Evolutionary conservation across 2,329 filamentous ascomycete genomes (phyloP).

Genomic region (Cercospora berteroae): DNA sequence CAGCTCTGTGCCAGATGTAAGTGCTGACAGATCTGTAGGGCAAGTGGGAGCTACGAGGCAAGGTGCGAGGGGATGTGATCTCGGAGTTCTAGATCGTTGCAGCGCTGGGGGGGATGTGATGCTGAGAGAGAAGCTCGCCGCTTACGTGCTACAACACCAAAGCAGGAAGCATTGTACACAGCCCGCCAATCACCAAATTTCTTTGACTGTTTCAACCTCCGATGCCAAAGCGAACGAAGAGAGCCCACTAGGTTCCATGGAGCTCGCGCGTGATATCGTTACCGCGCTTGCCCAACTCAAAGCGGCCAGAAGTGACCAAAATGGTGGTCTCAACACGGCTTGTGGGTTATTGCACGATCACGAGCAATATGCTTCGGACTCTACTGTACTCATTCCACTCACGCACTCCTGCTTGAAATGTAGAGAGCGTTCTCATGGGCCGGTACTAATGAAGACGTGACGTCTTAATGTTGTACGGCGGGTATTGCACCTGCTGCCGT

Average conservation of each 20-base stretch:
- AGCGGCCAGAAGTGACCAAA: neutral
- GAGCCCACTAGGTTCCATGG: neutral
- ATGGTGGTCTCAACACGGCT: neutral
- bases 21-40: constrained; percentile 57
- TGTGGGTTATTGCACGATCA: neutral
- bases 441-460: neutral
- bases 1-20: neutral
- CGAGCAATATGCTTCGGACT: neutral
- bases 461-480: neutral
- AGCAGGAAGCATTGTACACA: constrained; percentile 3
- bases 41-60: constrained; percentile 79
- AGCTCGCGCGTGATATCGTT: neutral
- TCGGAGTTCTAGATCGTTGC: constrained; percentile 63
- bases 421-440: neutral
- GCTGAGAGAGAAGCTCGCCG: neutral
- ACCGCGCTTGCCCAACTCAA: neutral
- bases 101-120: neutral
- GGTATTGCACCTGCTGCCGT: neutral
- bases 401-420: neutral
- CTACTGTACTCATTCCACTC: neutral
- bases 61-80: constrained; percentile 83
- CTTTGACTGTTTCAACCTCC: neutral
- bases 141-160: neutral
- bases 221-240: neutral
- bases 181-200: constrained; percentile 4